Conservation (phyloP, 208 protist species). For the Leishmania amazonensis region DNA sequence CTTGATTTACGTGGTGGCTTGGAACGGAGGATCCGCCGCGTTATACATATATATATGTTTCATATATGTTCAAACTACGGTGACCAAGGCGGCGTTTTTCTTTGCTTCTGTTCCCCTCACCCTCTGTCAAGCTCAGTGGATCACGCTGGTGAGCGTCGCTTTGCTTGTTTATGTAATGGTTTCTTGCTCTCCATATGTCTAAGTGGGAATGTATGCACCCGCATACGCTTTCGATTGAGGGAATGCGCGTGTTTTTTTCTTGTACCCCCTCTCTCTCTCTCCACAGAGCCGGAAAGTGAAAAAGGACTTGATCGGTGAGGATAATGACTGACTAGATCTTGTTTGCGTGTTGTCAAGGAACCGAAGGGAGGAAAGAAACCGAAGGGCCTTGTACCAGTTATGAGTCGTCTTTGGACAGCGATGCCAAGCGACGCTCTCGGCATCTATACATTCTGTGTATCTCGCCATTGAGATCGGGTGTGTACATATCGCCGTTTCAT, state of each 20-base stretch:
- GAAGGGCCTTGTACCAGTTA: not conserved
- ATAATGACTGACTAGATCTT: not conserved
- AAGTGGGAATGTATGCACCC: not conserved
- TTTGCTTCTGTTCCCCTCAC: not conserved
- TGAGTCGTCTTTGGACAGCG: not conserved
- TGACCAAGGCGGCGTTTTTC: not conserved
- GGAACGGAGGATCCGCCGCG: not conserved
- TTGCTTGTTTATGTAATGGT: not conserved
- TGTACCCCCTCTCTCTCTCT: not conserved
- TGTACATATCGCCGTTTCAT: not conserved
- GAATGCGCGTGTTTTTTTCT: too few species aligned
- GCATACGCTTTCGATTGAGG: not conserved
- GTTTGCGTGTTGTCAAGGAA: not conserved
- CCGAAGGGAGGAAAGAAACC: not conserved
- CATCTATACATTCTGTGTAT: not conserved
- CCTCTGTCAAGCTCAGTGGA: not conserved
- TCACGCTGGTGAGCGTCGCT: not conserved
- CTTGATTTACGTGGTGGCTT: not conserved
- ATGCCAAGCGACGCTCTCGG: not conserved
- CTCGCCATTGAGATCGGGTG: not conserved
- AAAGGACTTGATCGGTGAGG: not conserved
- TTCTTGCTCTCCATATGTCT: not conserved
- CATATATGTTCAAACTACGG: not conserved
- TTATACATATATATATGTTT: constrained; percentile 12
- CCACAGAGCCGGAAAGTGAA: not conserved